Percentiles rank a stretch among this genome's conserved stretches.
Evolutionary conservation across 2,329 filamentous ascomycete genomes (phyloP).

Genomic region (Ophiocordyceps camponoti-floridani): DNA sequence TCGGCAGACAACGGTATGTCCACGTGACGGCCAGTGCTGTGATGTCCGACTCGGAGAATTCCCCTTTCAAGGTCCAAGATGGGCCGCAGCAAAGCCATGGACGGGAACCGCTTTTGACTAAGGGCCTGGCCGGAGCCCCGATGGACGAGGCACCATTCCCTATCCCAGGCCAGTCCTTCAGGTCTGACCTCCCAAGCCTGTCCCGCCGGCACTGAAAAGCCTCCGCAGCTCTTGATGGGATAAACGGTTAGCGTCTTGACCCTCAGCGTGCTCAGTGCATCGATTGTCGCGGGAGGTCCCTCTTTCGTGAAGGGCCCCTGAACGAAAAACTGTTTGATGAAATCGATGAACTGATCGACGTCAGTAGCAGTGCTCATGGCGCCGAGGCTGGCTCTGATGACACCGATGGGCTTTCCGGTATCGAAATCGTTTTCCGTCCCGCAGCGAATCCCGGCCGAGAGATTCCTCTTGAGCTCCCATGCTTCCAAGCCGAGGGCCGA

Average conservation of each 20-base stretch:
- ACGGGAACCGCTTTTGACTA: constrained; percentile 75
- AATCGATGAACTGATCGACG: constrained; percentile 51
- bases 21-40: constrained; percentile 18
- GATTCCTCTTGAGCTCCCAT: constrained; percentile 72
- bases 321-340: constrained; percentile 52
- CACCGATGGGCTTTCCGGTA: constrained; percentile 70
- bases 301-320: constrained; percentile 3
- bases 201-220: constrained; percentile 48
- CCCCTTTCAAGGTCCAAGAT: constrained; percentile 51
- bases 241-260: constrained; percentile 60
- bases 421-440: constrained; percentile 70
- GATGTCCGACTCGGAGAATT: constrained; percentile 41
- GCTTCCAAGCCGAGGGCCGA: constrained; percentile 53
- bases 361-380: constrained; percentile 74
- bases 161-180: constrained; percentile 83
- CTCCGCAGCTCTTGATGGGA: constrained; percentile 87
- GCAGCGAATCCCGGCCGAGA: constrained; percentile 69
- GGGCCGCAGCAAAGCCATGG: constrained; percentile 72
- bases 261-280: constrained; percentile 4
- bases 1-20: constrained; percentile 50
- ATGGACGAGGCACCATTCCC: constrained; percentile 92
- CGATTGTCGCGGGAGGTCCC: not conserved
- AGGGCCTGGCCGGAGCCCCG: constrained; percentile 68
- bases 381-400: constrained; percentile 71
- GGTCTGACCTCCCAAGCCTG: constrained; percentile 56